Evolutionary conservation across 306 rosid species (phyloP).

Genomic region (Sechiopsis laciniata): DNA sequence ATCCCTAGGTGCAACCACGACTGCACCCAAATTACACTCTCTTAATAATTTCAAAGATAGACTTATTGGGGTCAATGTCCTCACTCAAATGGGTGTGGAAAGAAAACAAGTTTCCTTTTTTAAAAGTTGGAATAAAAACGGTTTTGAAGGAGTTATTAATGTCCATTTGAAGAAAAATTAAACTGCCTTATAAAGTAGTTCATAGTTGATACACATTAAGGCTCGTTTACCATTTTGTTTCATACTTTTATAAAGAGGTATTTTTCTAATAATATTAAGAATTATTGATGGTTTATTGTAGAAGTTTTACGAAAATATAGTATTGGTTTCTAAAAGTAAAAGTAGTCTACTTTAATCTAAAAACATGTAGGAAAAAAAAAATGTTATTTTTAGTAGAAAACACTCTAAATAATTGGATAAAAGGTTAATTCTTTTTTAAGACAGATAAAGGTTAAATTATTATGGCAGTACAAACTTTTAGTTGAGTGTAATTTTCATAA

Average conservation of each 20-base stretch:
- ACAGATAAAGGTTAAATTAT: too few species aligned
- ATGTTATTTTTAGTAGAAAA: too few species aligned
- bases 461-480: too few species aligned
- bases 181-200: constrained; percentile 12
- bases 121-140: not conserved
- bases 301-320: not conserved
- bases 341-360: not conserved
- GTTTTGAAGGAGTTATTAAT: not conserved
- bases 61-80: not conserved
- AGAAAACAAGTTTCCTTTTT: not conserved
- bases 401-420: too few species aligned
- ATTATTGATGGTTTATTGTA: not conserved
- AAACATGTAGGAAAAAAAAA: too few species aligned
- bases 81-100: not conserved
- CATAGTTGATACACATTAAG: not conserved
- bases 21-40: too few species aligned
- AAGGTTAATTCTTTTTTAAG: too few species aligned
- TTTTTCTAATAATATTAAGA: not conserved
- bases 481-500: too few species aligned
- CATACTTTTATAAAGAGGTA: not conserved
- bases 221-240: too few species aligned
- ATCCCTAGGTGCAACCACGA: too few species aligned
- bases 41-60: not conserved
- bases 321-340: not conserved
- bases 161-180: not conserved